Percentiles rank a stretch among this genome's conserved stretches.
These are phyloP conservation scores for Phialophora verrucosa DNA, from an alignment of 2,329 filamentous ascomycete genomes.

Conservation along the genomic window DNA sequence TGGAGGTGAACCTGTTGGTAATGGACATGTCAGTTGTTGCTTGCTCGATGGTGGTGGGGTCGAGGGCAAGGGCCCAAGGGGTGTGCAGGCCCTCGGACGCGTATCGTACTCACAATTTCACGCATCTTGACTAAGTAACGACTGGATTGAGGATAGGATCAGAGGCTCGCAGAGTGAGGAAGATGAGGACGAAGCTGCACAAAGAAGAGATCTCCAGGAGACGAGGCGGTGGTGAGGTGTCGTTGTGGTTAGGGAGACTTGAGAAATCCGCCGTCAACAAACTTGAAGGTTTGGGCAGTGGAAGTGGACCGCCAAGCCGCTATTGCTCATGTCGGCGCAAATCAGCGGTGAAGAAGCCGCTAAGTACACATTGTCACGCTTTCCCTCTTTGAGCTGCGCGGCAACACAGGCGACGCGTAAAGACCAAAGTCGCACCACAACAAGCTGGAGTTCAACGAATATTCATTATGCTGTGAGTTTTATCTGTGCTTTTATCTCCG, in stretches of 20 bases:
- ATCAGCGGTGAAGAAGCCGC: slow-evolving; percentile 35
- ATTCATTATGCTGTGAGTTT: not conserved
- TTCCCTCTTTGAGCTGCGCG: slow-evolving; percentile 14
- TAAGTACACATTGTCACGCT: slow-evolving; percentile 5
- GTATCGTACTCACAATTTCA: slow-evolving; percentile 69
- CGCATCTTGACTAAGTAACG: slow-evolving; percentile 62
- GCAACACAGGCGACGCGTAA: slow-evolving; percentile 17
- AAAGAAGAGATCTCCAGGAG: slow-evolving; percentile 17
- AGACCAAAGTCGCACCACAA: not conserved
- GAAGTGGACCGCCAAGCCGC: slow-evolving; percentile 19
- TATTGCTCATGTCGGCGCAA: slow-evolving; percentile 10
- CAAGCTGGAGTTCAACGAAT: not conserved
- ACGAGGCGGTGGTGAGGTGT: slow-evolving; percentile 17
- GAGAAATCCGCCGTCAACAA: slow-evolving; percentile 31
- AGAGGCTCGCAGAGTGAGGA: not conserved
- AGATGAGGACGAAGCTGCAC: slow-evolving; percentile 19
- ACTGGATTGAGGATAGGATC: slow-evolving; percentile 16
- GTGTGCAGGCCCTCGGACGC: slow-evolving; percentile 45
- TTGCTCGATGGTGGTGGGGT: slow-evolving; percentile 33
- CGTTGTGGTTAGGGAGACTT: slow-evolving; percentile 30
- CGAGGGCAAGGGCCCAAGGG: slow-evolving; percentile 43
- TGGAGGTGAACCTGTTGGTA: slow-evolving; percentile 90
- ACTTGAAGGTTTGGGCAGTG: slow-evolving; percentile 20
- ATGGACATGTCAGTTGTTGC: slow-evolving; percentile 63
- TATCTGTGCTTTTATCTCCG: not conserved